These are phyloP conservation scores for Populus davidiana DNA, from an alignment of 345 rosid genomes.

Conservation along the genomic window DNA sequence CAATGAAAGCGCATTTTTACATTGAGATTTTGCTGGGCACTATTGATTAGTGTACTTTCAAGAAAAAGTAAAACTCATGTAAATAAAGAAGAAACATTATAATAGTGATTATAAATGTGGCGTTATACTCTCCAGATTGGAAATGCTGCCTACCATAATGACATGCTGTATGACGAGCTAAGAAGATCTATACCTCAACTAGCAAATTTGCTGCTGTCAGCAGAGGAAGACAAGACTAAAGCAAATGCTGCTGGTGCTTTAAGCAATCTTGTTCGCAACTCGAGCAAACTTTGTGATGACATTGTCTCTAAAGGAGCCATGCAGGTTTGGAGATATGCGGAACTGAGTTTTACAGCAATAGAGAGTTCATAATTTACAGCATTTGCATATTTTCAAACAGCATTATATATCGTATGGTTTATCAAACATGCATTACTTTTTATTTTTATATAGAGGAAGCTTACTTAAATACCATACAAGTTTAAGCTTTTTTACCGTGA, in stretches of 20 bases:
- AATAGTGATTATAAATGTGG: neutral
- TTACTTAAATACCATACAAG: too few relatives aligned
- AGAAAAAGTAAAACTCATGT: neutral
- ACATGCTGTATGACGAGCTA: constrained; percentile 72
- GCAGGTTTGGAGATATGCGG: constrained; percentile 50
- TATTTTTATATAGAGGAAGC: too few relatives aligned
- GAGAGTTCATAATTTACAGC: neutral
- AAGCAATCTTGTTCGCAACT: constrained; percentile 95
- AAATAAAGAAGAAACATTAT: neutral
- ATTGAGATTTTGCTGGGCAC: constrained; percentile 1
- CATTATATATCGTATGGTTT: too few relatives aligned
- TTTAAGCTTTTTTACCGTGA: too few relatives aligned
- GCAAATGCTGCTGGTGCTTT: constrained; percentile 97
- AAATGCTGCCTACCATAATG: constrained; percentile 92
- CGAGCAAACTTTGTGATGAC: constrained; percentile 84
- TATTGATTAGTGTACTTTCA: neutral
- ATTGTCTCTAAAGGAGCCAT: constrained; percentile 86
- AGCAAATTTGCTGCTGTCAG: constrained; percentile 63
- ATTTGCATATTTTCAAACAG: neutral
- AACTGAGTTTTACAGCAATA: neutral
- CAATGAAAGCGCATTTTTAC: neutral
- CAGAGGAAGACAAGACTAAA: constrained; percentile 93
- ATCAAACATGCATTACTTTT: too few relatives aligned
- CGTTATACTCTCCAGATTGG: constrained; percentile 56
- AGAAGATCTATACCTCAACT: constrained; percentile 82